Evolutionary conservation across 345 rosid genomes (phyloP).

Genomic region (Acer campestre): DNA sequence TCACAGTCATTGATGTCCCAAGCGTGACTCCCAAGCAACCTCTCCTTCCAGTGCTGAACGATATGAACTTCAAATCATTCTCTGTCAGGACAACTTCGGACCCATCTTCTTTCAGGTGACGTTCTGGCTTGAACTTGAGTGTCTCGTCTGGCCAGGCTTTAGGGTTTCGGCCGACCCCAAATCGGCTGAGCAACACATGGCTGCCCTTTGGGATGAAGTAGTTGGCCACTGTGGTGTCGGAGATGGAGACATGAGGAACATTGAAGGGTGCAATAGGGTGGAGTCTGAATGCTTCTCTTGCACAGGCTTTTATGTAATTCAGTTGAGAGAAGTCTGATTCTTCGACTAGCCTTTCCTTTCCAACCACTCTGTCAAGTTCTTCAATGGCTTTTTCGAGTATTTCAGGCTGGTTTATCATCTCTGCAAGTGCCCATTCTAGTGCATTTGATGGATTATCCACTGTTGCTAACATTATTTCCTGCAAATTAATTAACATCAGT

Average conservation of each 20-base stretch:
- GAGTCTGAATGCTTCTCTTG: constrained; percentile 51
- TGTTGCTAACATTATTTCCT: constrained; percentile 57
- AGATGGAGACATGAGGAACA: constrained; percentile 9
- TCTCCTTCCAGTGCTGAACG: constrained; percentile 54
- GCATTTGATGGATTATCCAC: constrained; percentile 67
- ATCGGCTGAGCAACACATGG: constrained; percentile 43
- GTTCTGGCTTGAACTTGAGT: constrained; percentile 42
- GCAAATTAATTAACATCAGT: not conserved
- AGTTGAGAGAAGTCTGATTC: constrained; percentile 49
- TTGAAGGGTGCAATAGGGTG: constrained; percentile 54
- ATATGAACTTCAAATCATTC: constrained; percentile 34
- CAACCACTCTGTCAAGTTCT: constrained; percentile 50
- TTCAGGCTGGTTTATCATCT: constrained; percentile 52
- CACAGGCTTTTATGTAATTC: constrained; percentile 53
- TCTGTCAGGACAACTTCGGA: constrained; percentile 31
- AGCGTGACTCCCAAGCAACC: constrained; percentile 39
- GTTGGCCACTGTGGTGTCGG: constrained; percentile 32
- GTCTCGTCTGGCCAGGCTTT: constrained; percentile 46
- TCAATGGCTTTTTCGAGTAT: constrained; percentile 40
- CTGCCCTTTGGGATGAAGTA: constrained; percentile 63
- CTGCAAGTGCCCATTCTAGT: constrained; percentile 55
- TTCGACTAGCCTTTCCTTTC: constrained; percentile 50
- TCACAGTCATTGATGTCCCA: constrained; percentile 47
- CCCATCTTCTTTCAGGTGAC: constrained; percentile 32
- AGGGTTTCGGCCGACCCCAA: constrained; percentile 48